Evolutionary conservation across 352 stramenopile genomes (phyloP).

Genomic region (Globisporangium recalcitrans): DNA sequence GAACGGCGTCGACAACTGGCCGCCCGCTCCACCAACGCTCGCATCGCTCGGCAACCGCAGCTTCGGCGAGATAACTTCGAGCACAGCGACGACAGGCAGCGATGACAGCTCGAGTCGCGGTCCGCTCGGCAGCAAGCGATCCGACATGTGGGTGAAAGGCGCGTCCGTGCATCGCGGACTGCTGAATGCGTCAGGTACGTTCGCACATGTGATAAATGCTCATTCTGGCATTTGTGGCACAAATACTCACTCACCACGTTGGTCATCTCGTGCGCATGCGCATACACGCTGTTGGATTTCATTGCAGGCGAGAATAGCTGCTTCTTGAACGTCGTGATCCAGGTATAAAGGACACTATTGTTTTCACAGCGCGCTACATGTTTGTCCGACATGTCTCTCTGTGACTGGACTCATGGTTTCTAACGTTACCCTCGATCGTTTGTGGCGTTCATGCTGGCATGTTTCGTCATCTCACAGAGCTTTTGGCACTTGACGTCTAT

Average conservation of each 20-base stretch:
- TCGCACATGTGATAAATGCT: neutral
- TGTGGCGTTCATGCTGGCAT: neutral
- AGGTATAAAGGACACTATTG: slow-evolving; percentile 14
- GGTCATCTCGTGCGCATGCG: neutral
- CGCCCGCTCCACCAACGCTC: slow-evolving; percentile 15
- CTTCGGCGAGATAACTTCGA: slow-evolving; percentile 11
- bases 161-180: slow-evolving; percentile 76
- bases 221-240: neutral
- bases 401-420: neutral
- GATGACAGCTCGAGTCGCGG: slow-evolving; percentile 25
- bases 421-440: neutral
- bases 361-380: neutral
- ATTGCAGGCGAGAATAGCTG: slow-evolving; percentile 84
- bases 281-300: neutral
- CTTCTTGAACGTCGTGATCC: slow-evolving; percentile 89
- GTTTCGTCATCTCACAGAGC: slow-evolving; percentile 33
- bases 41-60: slow-evolving; percentile 18
- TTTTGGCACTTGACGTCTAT: slow-evolving; percentile 89
- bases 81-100: slow-evolving; percentile 11
- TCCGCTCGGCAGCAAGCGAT: slow-evolving; percentile 40
- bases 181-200: slow-evolving; percentile 48
- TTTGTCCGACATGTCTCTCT: neutral
- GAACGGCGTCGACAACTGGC: slow-evolving; percentile 32
- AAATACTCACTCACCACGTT: neutral
- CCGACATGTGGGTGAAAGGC: slow-evolving; percentile 78